Base-by-base conservation (phyloP, 495 filamentous ascomycete species). In the Lasiosphaeriaceae sp. region DNA sequence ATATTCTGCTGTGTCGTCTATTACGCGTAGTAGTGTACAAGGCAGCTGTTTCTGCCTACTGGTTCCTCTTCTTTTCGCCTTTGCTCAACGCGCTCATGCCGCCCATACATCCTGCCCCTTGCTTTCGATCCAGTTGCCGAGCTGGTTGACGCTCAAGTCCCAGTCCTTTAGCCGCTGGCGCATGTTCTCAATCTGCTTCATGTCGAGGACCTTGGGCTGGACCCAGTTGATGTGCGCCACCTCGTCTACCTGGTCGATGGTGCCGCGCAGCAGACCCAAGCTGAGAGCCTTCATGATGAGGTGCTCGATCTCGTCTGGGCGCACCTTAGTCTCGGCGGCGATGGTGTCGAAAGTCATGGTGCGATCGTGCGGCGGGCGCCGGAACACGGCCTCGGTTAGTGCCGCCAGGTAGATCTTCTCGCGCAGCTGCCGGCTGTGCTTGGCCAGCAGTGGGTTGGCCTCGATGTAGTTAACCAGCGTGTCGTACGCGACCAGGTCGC, bases 221-320 rank as follows among this genome's bases (percentile, higher is more conserved):
- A 99, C 94, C 94, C 94, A 99, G 68, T 90, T 90, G 75, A 99
- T 96, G 68, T 92, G 82, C 23, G 94, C 94, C 50, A 97, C 82
- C 76, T 91, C 85, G 49, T 88, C 92, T 24, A 97, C 94, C 77
- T 99, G 92, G 74, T 99, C 94, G 60, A 99, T 99, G 43, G 86
- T 93, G 3, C 94, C 94, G 63, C 85, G 82, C 59, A 99, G 78
- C 63, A 99, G 78, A 0, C 92, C 95, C 64, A 97, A 72, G 62
- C 91, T 96, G 64, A 99, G 74, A 47, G 94, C 95, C 82, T 96
- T 96, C 94, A 99, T 99, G 65, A 99, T 86, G 51, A 99, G 74
- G 66, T 97, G 93, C 80, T 99, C 94, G 58, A 97, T 96, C 75
- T 97, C 91, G 62, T 90, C 83, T 14, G 85, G 82, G 64, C 84